phyloP scores from a whole-genome alignment of 139 green algal species.

The Picochlorum sp. region DNA sequence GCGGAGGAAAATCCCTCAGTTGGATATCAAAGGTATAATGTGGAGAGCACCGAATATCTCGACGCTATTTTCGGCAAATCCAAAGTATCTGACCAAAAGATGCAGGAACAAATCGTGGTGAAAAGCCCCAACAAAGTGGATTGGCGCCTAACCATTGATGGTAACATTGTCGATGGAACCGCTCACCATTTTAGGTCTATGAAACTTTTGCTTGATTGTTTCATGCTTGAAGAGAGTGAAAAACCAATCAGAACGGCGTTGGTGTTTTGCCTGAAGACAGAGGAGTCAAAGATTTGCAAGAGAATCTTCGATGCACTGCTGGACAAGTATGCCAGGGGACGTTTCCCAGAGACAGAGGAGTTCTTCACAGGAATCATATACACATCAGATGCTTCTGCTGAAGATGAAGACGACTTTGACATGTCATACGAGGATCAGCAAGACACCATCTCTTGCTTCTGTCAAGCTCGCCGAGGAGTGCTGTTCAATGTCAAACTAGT shows the following conservation, averaged over 20 bases:
- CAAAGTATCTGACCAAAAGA: background rate
- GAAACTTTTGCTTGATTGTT: constrained; percentile 1
- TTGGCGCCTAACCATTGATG: background rate
- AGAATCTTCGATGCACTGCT: constrained; percentile 1
- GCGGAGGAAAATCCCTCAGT: background rate
- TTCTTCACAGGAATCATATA: background rate
- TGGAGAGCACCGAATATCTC: background rate
- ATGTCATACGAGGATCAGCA: constrained; percentile 4
- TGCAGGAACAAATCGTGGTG: background rate
- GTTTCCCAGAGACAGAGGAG: background rate
- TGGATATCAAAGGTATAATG: background rate
- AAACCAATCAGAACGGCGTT: background rate
- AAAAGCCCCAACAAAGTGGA: background rate
- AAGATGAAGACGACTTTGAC: background rate
- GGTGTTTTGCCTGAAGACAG: constrained; percentile 1
- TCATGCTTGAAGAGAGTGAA: background rate
- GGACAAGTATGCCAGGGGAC: background rate
- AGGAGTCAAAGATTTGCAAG: background rate
- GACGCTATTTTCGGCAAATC: background rate
- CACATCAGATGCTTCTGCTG: background rate
- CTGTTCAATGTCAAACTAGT: constrained; percentile 4
- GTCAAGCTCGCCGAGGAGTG: background rate
- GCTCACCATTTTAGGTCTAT: background rate
- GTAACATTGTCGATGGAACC: background rate
- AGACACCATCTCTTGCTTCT: background rate